phyloP scores from a whole-genome alignment of 495 filamentous ascomycete genomes.

The Penicillium tannophilum region DNA sequence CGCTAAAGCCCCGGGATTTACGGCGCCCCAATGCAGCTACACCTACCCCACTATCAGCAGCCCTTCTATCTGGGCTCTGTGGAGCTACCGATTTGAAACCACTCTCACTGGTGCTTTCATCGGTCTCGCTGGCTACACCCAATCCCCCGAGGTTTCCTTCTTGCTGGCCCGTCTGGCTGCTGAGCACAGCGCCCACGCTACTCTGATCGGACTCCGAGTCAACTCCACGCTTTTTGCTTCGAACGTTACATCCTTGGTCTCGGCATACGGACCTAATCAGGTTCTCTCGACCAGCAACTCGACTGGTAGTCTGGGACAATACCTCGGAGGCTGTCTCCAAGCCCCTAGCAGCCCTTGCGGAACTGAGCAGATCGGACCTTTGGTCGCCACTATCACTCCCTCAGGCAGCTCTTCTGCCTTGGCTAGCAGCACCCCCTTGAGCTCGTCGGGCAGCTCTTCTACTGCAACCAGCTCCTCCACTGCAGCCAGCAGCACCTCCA shows the following conservation, averaged over 20 bases:
- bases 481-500: too few relatives aligned
- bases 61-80: background rate
- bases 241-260: background rate
- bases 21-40: background rate
- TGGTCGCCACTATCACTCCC: background rate
- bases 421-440: too few relatives aligned
- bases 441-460: too few relatives aligned
- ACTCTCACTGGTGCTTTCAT: conserved; percentile 33
- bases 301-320: conserved; percentile 32
- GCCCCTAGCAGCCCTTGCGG: conserved; percentile 20
- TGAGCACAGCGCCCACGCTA: conserved; percentile 30
- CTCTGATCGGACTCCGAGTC: conserved; percentile 29
- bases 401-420: background rate
- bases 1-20: background rate
- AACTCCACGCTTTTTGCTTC: background rate
- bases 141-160: conserved; percentile 38
- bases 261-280: conserved; percentile 19
- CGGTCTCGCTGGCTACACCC: conserved; percentile 35
- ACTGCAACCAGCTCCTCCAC: too few relatives aligned
- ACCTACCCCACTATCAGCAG: background rate
- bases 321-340: conserved; percentile 30
- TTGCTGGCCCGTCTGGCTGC: conserved; percentile 36
- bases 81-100: conserved; percentile 24
- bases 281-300: conserved; percentile 25
- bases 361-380: background rate